phyloP scores from a whole-genome alignment of 768 basidiomycete genomes.

The Infundibulicybe gibba region DNA sequence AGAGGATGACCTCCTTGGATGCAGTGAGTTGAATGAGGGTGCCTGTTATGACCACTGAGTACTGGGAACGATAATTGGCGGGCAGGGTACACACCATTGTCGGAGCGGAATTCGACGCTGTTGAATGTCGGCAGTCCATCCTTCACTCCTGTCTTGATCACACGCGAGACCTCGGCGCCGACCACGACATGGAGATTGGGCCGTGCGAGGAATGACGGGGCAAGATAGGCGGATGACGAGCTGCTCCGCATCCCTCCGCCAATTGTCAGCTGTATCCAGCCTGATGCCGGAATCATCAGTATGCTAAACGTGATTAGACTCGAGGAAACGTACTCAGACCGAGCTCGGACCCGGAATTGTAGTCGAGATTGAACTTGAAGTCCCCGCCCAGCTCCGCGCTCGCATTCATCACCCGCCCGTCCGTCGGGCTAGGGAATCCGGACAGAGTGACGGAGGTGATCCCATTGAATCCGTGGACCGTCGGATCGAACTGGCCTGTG shows the following conservation, averaged over 20 bases:
- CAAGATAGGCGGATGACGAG: slow-evolving; percentile 21
- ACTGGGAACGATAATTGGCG: background rate
- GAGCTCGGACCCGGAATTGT: slow-evolving; percentile 19
- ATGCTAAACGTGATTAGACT: too few species aligned
- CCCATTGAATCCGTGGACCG: slow-evolving; percentile 23
- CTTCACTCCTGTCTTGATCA: slow-evolving; percentile 10
- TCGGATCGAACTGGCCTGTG: slow-evolving; percentile 24
- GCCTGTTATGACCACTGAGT: slow-evolving; percentile 2
- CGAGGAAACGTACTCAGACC: slow-evolving; percentile 14
- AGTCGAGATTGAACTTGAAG: slow-evolving; percentile 19
- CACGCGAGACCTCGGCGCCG: slow-evolving; percentile 15
- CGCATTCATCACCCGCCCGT: slow-evolving; percentile 22
- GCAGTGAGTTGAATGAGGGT: slow-evolving; percentile 14
- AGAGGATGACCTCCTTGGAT: slow-evolving; percentile 29
- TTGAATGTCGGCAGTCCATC: slow-evolving; percentile 15
- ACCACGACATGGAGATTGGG: slow-evolving; percentile 19
- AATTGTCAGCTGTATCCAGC: slow-evolving; percentile 22
- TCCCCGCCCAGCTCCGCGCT: slow-evolving; percentile 16
- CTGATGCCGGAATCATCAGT: slow-evolving; percentile 1
- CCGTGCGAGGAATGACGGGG: slow-evolving; percentile 8
- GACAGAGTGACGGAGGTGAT: slow-evolving; percentile 24
- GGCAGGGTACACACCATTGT: background rate
- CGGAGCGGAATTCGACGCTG: slow-evolving; percentile 16
- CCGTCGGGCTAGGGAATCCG: slow-evolving; percentile 18
- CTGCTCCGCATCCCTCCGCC: slow-evolving; percentile 20